phyloP scores from a whole-genome alignment of 2,329 filamentous ascomycete species.

The Microthyrium microscopicum region DNA sequence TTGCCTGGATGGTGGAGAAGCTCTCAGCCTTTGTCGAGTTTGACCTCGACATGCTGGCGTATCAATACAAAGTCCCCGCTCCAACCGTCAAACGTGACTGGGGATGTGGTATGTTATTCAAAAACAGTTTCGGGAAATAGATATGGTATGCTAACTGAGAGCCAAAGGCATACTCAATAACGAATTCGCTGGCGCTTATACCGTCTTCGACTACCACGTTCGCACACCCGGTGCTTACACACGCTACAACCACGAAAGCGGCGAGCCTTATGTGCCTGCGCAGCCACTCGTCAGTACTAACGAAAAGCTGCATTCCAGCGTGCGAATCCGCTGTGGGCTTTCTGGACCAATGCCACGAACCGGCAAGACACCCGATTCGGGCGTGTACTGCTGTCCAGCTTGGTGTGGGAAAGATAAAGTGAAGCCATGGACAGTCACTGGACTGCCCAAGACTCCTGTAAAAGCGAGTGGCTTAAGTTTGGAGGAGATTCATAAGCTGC shows the following conservation, averaged over 20 bases:
- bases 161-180: slow-evolving; percentile 23
- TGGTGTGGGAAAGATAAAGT: slow-evolving; percentile 29
- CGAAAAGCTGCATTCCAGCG: slow-evolving; percentile 35
- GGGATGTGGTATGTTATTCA: slow-evolving; percentile 18
- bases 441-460: neutral
- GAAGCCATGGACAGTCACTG: slow-evolving; percentile 21
- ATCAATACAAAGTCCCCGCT: slow-evolving; percentile 26
- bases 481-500: slow-evolving; percentile 7
- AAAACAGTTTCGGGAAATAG: no score
- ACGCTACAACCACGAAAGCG: slow-evolving; percentile 25
- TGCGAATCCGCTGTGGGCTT: slow-evolving; percentile 28
- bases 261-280: slow-evolving; percentile 14
- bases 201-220: slow-evolving; percentile 24
- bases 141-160: neutral
- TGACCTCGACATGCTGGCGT: slow-evolving; percentile 27
- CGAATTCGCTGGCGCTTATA: slow-evolving; percentile 25
- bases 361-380: no score
- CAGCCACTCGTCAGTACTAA: slow-evolving; percentile 29
- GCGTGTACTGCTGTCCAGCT: no score
- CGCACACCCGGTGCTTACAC: slow-evolving; percentile 32
- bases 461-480: neutral
- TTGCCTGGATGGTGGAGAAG: slow-evolving; percentile 35
- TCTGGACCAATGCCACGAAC: slow-evolving; percentile 27
- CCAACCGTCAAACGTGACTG: slow-evolving; percentile 26
- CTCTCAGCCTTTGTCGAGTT: slow-evolving; percentile 30